phyloP scores from a whole-genome alignment of 164 flowering plant genomes.

The Tetrastigma voinierianum region DNA sequence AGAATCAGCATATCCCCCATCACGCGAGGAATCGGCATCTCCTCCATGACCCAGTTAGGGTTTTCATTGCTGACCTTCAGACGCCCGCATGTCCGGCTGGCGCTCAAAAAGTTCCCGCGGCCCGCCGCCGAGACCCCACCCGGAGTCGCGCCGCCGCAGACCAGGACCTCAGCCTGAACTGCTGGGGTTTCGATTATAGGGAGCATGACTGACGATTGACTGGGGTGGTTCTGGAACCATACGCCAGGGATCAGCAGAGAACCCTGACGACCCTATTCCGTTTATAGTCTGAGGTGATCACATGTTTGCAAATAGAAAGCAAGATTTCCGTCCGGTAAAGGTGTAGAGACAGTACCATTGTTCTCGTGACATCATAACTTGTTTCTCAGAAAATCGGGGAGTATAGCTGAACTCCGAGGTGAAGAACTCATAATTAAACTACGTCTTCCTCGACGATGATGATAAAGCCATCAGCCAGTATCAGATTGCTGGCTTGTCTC shows the following conservation, averaged over 20 bases:
- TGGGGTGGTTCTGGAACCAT: conserved; percentile 55
- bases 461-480: conserved; percentile 48
- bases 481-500: conserved; percentile 60
- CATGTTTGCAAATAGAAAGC: conserved; percentile 60
- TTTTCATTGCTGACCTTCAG: conserved; percentile 31
- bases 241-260: conserved; percentile 42
- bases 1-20: conserved; percentile 74
- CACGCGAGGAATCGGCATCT: conserved; percentile 52
- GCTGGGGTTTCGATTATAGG: conserved; percentile 35
- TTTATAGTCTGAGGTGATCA: conserved; percentile 36
- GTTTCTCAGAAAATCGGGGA: conserved; percentile 38
- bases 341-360: conserved; percentile 63
- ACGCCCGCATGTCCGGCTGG: conserved; percentile 48
- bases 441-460: conserved; percentile 51
- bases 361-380: conserved; percentile 31
- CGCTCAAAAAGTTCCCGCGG: conserved; percentile 18
- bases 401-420: conserved; percentile 17
- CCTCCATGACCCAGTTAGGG: conserved; percentile 55
- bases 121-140: conserved; percentile 21
- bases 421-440: conserved; percentile 57
- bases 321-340: conserved; percentile 61
- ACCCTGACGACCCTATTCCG: conserved; percentile 30
- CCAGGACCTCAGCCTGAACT: conserved; percentile 36
- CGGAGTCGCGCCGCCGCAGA: conserved; percentile 60
- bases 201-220: conserved; percentile 53